These are phyloP conservation scores for Biscogniauxia marginata DNA, from an alignment of 2,329 filamentous ascomycete species.

Conservation along the genomic window DNA sequence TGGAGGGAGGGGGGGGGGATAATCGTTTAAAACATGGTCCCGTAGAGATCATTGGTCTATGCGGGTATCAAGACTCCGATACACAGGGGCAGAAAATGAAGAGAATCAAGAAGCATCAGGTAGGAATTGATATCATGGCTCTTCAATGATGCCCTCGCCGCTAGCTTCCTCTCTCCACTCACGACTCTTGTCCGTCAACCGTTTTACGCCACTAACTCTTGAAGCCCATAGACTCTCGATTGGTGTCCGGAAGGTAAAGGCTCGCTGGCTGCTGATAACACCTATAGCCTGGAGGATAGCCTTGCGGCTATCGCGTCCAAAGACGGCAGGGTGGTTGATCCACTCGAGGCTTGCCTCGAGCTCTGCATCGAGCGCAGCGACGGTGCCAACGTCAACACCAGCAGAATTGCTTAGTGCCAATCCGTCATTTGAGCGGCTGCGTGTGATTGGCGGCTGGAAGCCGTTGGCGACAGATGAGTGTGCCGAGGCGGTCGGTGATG, in stretches of 20 bases:
- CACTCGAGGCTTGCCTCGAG: conserved; percentile 89
- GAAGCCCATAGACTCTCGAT: conserved; percentile 88
- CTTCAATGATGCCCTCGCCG: conserved; percentile 66
- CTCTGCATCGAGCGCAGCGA: conserved; percentile 85
- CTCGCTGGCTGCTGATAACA: conserved; percentile 91
- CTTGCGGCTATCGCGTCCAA: conserved; percentile 90
- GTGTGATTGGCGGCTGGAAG: conserved; percentile 44
- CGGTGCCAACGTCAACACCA: conserved; percentile 80
- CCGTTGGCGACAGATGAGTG: conserved; percentile 41
- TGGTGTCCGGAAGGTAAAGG: conserved; percentile 87
- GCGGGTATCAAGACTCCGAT: conserved; percentile 9
- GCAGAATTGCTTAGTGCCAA: conserved; percentile 56
- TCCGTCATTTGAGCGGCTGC: conserved; percentile 55
- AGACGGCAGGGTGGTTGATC: conserved; percentile 96
- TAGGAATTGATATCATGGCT: conserved; percentile 42
- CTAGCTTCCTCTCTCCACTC: conserved; percentile 89
- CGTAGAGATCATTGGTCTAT: conserved; percentile 23
- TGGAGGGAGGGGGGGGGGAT: conserved; percentile 7
- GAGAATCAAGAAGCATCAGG: conserved; percentile 1
- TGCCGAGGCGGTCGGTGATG: conserved; percentile 52
- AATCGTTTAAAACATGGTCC: conserved; percentile 22
- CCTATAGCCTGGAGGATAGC: conserved; percentile 95
- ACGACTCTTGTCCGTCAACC: conserved; percentile 76
- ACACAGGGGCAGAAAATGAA: conserved; percentile 12
- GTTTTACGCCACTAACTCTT: conserved; percentile 76